phyloP scores from a whole-genome alignment of 768 basidiomycete species.

The Neoboletus subvelutipes region DNA sequence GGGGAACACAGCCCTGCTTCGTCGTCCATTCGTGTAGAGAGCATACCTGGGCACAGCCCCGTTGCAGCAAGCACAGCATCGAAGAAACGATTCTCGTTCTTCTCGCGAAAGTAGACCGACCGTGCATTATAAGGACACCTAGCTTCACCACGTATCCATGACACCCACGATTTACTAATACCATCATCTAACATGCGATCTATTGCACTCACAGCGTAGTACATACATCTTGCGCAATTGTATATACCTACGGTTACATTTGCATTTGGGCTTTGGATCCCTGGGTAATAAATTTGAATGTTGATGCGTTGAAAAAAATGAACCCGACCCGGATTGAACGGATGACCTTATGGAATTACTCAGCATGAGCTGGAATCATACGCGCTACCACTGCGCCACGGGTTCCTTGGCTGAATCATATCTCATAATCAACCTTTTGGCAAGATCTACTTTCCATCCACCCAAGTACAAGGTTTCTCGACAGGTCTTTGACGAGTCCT shows the following conservation, averaged over 20 bases:
- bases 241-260: constrained; percentile 12
- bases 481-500: neutral
- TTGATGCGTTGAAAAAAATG: constrained; percentile 18
- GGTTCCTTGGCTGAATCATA: constrained; percentile 11
- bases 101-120: constrained; percentile 30
- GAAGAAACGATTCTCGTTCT: constrained; percentile 32
- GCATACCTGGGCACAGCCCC: constrained; percentile 8
- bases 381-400: constrained; percentile 42
- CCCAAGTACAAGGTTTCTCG: neutral
- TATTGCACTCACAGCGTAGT: constrained; percentile 16
- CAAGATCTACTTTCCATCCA: neutral
- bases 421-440: neutral
- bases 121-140: constrained; percentile 11
- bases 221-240: constrained; percentile 5
- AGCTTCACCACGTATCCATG: constrained; percentile 17
- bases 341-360: constrained; percentile 43
- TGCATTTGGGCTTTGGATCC: neutral
- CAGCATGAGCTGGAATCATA: constrained; percentile 36
- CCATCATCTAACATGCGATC: constrained; percentile 18
- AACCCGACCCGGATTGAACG: constrained; percentile 48
- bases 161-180: constrained; percentile 15
- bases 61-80: constrained; percentile 1
- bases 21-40: constrained; percentile 22
- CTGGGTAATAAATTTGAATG: neutral
- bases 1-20: constrained; percentile 26